Percentiles rank a stretch among this genome's conserved stretches.
phyloP scores from a whole-genome alignment of 2,329 filamentous ascomycete genomes.

The Erysiphe pulchra region DNA sequence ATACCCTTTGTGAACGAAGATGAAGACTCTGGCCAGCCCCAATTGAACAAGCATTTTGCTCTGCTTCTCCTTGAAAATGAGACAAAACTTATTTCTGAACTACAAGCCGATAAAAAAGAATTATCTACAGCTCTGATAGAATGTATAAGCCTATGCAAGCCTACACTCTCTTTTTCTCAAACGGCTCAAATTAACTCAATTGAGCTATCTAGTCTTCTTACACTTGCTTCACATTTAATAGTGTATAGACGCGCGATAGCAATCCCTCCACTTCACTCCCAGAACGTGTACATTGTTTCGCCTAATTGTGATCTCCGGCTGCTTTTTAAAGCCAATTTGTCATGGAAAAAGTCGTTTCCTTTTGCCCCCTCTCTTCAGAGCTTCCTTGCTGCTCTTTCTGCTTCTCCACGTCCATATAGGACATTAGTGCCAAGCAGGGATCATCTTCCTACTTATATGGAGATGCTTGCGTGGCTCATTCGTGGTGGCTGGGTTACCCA shows the following conservation, averaged over 20 bases:
- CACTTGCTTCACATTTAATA: conserved; percentile 77
- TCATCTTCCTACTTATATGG: conserved; percentile 67
- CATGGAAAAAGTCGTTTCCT: conserved; percentile 59
- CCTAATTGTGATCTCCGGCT: conserved; percentile 62
- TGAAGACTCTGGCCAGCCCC: conserved; percentile 34
- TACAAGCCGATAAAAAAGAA: conserved; percentile 53
- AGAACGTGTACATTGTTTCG: conserved; percentile 77
- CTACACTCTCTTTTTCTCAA: conserved; percentile 43
- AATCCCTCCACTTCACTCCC: conserved; percentile 68
- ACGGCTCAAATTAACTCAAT: conserved; percentile 47
- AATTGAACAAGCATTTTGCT: conserved; percentile 66
- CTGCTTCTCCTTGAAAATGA: conserved; percentile 68
- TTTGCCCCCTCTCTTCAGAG: conserved; percentile 61
- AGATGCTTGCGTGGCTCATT: conserved; percentile 82
- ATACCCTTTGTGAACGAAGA: conserved; percentile 50
- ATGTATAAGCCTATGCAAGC: conserved; percentile 51
- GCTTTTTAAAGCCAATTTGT: conserved; percentile 39
- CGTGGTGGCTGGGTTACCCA: conserved; percentile 85
- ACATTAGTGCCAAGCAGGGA: conserved; percentile 65
- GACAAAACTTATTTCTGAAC: conserved; percentile 42
- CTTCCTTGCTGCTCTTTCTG: conserved; percentile 64
- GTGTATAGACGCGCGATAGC: conserved; percentile 87
- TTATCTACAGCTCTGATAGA: conserved; percentile 56
- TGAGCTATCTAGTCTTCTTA: conserved; percentile 54
- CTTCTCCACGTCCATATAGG: conserved; percentile 59